Conservation (phyloP, 495 filamentous ascomycete genomes). For the Penicillium robsamsonii region DNA sequence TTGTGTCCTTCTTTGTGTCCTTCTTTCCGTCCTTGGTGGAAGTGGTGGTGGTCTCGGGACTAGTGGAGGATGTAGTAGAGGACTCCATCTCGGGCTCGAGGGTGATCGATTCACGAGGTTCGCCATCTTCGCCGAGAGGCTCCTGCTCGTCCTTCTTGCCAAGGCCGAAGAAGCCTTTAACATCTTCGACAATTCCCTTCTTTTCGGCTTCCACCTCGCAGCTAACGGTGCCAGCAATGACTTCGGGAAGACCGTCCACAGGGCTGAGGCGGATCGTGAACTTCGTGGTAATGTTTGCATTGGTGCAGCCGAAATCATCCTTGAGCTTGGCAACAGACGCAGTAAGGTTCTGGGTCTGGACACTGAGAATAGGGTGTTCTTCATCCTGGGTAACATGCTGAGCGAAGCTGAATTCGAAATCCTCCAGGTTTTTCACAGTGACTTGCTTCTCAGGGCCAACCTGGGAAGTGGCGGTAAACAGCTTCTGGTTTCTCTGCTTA, state of each 20-base stretch:
- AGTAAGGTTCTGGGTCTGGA: constrained; percentile 81
- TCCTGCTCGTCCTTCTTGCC: constrained; percentile 84
- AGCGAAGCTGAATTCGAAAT: constrained; percentile 78
- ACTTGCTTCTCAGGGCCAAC: constrained; percentile 81
- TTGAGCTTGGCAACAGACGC: constrained; percentile 71
- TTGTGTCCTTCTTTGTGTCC: too few relatives aligned
- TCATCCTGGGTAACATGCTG: constrained; percentile 59
- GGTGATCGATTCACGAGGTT: constrained; percentile 47
- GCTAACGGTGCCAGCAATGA: constrained; percentile 71
- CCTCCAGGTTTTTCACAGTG: constrained; percentile 79
- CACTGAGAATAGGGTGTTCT: constrained; percentile 45
- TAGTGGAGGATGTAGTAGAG: constrained; percentile 42
- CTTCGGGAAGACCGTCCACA: constrained; percentile 78
- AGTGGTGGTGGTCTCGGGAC: constrained; percentile 46
- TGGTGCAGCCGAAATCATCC: constrained; percentile 70
- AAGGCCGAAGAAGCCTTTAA: constrained; percentile 94
- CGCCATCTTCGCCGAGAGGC: constrained; percentile 62
- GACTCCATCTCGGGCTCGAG: constrained; percentile 51
- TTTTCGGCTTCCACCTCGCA: constrained; percentile 77
- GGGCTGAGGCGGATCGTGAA: constrained; percentile 69
- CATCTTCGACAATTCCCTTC: constrained; percentile 81
- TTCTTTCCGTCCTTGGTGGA: constrained; percentile 35
- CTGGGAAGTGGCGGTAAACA: constrained; percentile 77
- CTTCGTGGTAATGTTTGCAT: constrained; percentile 75
- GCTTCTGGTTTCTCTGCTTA: constrained; percentile 65